Percentiles rank a stretch among this genome's conserved stretches.
Evolutionary conservation across 306 rosid species (phyloP).

Genomic region (Inga laurina): DNA sequence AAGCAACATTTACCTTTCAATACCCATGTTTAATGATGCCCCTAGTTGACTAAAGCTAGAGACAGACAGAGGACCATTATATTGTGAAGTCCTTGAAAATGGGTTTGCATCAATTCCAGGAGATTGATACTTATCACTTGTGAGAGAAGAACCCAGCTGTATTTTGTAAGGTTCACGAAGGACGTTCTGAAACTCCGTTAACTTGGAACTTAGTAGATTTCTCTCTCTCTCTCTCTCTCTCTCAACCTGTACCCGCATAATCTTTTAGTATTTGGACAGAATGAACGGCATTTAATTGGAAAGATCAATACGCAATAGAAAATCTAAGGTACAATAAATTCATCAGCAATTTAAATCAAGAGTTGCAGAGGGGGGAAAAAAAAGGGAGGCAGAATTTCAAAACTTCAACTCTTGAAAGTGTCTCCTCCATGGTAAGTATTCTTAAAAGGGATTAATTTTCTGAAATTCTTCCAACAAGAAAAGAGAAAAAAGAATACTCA

Average conservation of each 20-base stretch:
- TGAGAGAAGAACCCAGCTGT: slow-evolving; percentile 39
- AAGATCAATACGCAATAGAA: background rate
- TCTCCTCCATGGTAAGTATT: background rate
- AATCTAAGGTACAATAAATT: background rate
- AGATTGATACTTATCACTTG: slow-evolving; percentile 45
- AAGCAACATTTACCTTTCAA: slow-evolving; percentile 51
- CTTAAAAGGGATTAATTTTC: background rate
- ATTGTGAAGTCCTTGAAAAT: slow-evolving; percentile 48
- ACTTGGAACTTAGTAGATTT: slow-evolving; percentile 68
- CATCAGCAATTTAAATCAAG: slow-evolving; percentile 1
- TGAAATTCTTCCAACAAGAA: background rate
- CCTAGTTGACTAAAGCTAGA: slow-evolving; percentile 87
- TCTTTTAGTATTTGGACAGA: slow-evolving; percentile 28
- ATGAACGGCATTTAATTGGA: slow-evolving; percentile 9
- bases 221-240: too few relatives aligned
- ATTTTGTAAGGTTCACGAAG: slow-evolving; percentile 53
- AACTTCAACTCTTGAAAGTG: background rate
- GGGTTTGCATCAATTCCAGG: slow-evolving; percentile 50
- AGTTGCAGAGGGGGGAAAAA: background rate
- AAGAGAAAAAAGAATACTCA: background rate
- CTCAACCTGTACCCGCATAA: slow-evolving; percentile 67
- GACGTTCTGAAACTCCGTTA: slow-evolving; percentile 69
- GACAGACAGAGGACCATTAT: slow-evolving; percentile 59
- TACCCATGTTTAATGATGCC: slow-evolving; percentile 53
- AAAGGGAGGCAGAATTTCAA: background rate